A percentile compares a stretch with the other conserved stretches of the same genome.
phyloP scores from a whole-genome alignment of 208 protist genomes.

The Acanthamoeba sp. region DNA sequence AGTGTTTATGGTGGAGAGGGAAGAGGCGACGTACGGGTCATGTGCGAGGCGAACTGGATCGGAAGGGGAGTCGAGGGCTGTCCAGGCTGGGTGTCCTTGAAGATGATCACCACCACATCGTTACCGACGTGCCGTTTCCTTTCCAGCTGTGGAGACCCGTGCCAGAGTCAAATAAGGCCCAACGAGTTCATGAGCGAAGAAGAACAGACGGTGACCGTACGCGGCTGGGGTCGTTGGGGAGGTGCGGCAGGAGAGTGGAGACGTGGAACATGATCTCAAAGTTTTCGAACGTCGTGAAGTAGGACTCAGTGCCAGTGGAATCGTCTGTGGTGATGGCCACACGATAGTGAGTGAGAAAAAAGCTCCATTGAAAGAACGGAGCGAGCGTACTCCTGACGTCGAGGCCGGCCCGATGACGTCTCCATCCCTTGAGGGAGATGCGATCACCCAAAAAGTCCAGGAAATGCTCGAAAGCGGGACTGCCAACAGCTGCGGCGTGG shows the following conservation, averaged over 20 bases:
- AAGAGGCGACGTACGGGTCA: conserved; percentile 32
- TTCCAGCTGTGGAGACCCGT: conserved; percentile 25
- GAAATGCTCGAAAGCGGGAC: conserved; percentile 13
- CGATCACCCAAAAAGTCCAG: conserved; percentile 60
- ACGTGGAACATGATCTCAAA: conserved; percentile 67
- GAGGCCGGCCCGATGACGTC: background rate
- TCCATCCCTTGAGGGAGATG: conserved; percentile 23
- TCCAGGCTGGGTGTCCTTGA: conserved; percentile 49
- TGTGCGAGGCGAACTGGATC: conserved; percentile 37
- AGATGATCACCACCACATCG: conserved; percentile 64
- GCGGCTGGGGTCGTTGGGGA: background rate
- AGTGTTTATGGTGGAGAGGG: background rate
- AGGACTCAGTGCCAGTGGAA: conserved; percentile 34
- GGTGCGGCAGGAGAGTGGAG: background rate
- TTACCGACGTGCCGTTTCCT: conserved; percentile 52
- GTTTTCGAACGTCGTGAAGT: conserved; percentile 49
- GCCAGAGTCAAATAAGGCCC: too few relatives aligned
- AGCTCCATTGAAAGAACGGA: background rate
- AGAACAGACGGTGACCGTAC: too few relatives aligned
- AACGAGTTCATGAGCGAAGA: too few relatives aligned
- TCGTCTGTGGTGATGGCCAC: background rate
- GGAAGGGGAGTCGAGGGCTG: background rate
- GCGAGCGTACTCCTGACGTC: conserved; percentile 2
- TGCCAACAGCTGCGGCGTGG: background rate
- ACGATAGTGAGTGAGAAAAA: background rate